Evolutionary conservation across 352 stramenopile genomes (phyloP), one percentile per base, ranked within the genome.

Genomic region (Albugo candida): DNA sequence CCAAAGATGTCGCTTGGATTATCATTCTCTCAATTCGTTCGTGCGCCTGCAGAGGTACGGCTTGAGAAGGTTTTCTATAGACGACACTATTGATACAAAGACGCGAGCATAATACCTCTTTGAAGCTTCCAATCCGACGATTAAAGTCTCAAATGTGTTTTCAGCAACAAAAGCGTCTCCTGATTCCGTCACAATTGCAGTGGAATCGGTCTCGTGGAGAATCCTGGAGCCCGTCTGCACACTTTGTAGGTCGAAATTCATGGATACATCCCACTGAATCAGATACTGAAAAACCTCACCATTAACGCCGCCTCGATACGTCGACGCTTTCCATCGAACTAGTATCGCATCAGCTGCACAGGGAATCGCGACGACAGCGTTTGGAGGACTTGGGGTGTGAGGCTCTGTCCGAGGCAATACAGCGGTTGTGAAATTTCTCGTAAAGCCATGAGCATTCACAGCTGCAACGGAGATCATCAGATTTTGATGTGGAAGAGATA

Each of bases 191-290:
- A 55, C 18, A 19, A 55, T 52, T 41, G 38, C 54, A 6, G 35
- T n/a, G 1, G 37, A 38, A 2, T 36, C 8, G 11, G 18, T 16
- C 0, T 55, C 48, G 31, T 55, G 39, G 37, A 86, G 53, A 2
- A 66, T 50, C 2, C 65, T 61, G 0, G 64, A 77, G 1, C 67
- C 74, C 1, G 71, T 49, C 18, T 70, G 79, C 18, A 81, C 62
- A 20, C 63, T 81, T 52, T 82, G 65, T 45, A 71, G 59, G 31
- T 88, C 70, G 56, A 96, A 97, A 27, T 60, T 67, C 11, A 65
- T 54, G 36, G 74, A 85, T 16, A 75, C 65, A 47, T 96, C 89
- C 87, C 89, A 97, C 59, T 97, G 80, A 8, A 97, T 56, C 20
- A 79, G 83, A 65, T 95, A 97, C 47, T 92, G 70, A n/a, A 72